Evolutionary conservation across 2,329 filamentous ascomycete genomes (phyloP), one percentile per base, ranked within the genome.

Genomic region (Aspergillus amoenus): DNA sequence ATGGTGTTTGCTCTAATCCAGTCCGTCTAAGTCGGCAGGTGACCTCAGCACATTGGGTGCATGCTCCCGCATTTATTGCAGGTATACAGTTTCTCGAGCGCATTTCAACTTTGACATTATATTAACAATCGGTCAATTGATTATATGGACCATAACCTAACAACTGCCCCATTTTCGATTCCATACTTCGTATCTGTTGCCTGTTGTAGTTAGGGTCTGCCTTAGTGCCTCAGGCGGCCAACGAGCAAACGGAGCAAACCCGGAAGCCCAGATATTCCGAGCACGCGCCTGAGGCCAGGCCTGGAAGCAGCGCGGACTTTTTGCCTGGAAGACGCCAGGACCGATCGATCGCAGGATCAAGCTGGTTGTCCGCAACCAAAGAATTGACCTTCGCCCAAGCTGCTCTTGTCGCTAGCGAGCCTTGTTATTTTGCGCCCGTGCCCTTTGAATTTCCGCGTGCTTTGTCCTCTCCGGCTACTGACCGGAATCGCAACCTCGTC

Each of bases 261-360:
- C 24, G 60, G 48, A 37, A 32, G 32, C 30, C 60, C 13, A 11
- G 27, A 60, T 61, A 63, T 49, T 64, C 64, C 64, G 64, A 8
- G 22, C 22, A 64, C 61, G 27, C 61, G 62, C 62, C 64, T 66
- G 54, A 66, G 64, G 62, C 64, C 59, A 43, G 24, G 37, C 24
- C n/a, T 30, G 52, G 58, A 34, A 53, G 59, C 56, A 58, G 60
- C 58, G 60, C 59, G 62, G 61, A 63, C 63, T 64, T 64, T 57
- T 66, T 65, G 61, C 59, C 56, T 63, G 59, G 46, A 40, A 56
- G 61, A 64, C 55, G 57, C 46, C 56, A 60, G 56, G 58, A 56
- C 60, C 57, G 57, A 63, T 64, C 61, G 60, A 66, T 64, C 59
- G 59, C 55, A 64, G 58, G 58, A 59, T 61, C 59, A 63, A 59